Evolutionary conservation across 768 basidiomycete species (phyloP), one percentile per base, ranked within the genome.

Genomic region (Rubroboletus pulcherrimus): DNA sequence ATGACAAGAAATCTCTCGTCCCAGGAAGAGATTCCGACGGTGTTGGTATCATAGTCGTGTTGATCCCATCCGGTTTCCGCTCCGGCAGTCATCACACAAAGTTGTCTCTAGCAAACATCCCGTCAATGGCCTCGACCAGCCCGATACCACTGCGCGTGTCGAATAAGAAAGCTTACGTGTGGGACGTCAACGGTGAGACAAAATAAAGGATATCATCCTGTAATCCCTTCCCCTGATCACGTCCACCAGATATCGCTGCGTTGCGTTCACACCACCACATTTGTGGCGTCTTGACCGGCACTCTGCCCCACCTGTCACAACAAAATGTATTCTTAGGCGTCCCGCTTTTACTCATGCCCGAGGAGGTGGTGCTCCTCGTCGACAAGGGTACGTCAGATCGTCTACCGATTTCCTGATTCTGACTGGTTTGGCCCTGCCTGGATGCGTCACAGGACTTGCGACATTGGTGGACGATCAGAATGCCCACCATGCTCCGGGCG

Each of bases 321-420:
- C 97, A 99, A 73, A 99, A 99, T 75, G 83, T 89, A 3, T 99
- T 99, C 68, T 78, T 99, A 34, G 97, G 97, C 7, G 74, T 93
- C n/a, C 97, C 97, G 1, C 76, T 97, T 7, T 75, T 91, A 8
- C 76, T 98, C 2, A 82, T 91, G 73, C 91, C 93, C 0, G 97
- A 99, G 71, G 97, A 98, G 68, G 92, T 87, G 9, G 91, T 91
- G 11, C 77, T 95, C 33, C 83, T 98, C 7, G 82, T 98, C 14
- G 81, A 87, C 61, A 89, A 89, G 57, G 83, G 97, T 93, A 56
- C 17, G 35, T 24, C 30, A 24, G 14, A 19, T 10, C 34, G n/a
- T 9, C 33, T 9, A 11, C 29, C 30, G 1, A 9, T 17, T 15
- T 33, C 21, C 33, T 6, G 8, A 49, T 38, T 9, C 14, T 12